Percentiles rank a stretch among this genome's conserved stretches.
These are phyloP conservation scores for Botrytis sinoallii DNA, from an alignment of 2,329 filamentous ascomycete species.

Conservation along the genomic window DNA sequence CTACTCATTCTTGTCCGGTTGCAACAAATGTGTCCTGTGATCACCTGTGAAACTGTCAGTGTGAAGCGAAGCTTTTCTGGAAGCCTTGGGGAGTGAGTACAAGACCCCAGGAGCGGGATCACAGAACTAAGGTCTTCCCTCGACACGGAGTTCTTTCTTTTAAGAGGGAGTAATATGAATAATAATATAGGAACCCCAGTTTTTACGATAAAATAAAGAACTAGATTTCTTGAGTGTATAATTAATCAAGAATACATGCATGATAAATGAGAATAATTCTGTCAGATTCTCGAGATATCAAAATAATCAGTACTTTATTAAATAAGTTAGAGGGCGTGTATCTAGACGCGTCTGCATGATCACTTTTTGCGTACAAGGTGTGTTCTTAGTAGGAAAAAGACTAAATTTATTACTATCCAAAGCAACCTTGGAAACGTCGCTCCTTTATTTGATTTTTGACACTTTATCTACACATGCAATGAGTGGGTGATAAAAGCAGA, in stretches of 20 bases:
- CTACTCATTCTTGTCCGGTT: neutral
- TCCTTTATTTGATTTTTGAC: neutral
- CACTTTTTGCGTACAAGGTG: neutral
- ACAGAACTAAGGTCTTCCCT: neutral
- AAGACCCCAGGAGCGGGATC: neutral
- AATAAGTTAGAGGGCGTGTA: neutral
- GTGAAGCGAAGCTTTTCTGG: neutral
- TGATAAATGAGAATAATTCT: neutral
- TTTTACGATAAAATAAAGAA: neutral
- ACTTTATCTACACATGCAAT: neutral
- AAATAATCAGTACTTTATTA: neutral
- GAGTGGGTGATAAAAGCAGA: neutral
- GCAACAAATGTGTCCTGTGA: neutral
- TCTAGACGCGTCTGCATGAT: neutral
- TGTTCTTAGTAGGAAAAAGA: neutral
- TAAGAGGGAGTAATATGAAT: neutral
- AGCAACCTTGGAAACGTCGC: neutral
- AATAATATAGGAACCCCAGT: fast-evolving
- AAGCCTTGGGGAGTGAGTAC: neutral
- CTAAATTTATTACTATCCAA: neutral
- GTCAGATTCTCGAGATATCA: neutral
- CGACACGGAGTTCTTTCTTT: neutral
- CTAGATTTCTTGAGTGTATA: neutral
- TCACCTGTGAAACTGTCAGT: neutral
- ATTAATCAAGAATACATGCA: fast-evolving